phyloP scores from a whole-genome alignment of 225 moss, liverwort and hornwort genomes.

The Asterella californica region DNA sequence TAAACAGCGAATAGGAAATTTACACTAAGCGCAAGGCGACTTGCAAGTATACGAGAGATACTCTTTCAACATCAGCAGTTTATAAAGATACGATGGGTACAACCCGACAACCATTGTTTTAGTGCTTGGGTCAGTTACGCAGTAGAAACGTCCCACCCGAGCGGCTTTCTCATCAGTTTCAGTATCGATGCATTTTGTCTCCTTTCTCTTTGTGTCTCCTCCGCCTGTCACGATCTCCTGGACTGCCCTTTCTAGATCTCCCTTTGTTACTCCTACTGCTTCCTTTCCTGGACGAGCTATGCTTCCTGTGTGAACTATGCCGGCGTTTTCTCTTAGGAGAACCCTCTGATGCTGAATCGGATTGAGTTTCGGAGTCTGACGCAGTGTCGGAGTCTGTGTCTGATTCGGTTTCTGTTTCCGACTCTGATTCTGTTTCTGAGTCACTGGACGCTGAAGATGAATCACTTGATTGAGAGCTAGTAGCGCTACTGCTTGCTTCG shows the following conservation, averaged over 20 bases:
- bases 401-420: conserved; percentile 36
- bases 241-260: conserved; percentile 32
- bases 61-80: not conserved
- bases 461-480: conserved; percentile 24
- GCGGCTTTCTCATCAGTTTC: not conserved
- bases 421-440: conserved; percentile 40
- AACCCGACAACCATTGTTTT: not conserved
- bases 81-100: conserved; percentile 2
- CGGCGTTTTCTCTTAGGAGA: conserved; percentile 31
- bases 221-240: conserved; percentile 12
- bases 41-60: not conserved
- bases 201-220: conserved; percentile 16
- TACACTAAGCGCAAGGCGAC: not conserved
- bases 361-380: conserved; percentile 36
- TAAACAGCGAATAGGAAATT: not conserved
- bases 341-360: conserved; percentile 30
- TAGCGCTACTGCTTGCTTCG: conserved; percentile 25
- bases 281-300: conserved; percentile 25
- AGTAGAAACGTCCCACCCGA: not conserved
- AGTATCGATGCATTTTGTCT: not conserved
- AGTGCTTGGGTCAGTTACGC: not conserved
- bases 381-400: conserved; percentile 33
- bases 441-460: conserved; percentile 28
- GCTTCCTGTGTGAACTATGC: conserved; percentile 13
- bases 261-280: conserved; percentile 21